Evolutionary conservation across 2,329 filamentous ascomycete genomes (phyloP), one percentile per base, ranked within the genome.

Genomic region (Cucurbitaria berberidis): DNA sequence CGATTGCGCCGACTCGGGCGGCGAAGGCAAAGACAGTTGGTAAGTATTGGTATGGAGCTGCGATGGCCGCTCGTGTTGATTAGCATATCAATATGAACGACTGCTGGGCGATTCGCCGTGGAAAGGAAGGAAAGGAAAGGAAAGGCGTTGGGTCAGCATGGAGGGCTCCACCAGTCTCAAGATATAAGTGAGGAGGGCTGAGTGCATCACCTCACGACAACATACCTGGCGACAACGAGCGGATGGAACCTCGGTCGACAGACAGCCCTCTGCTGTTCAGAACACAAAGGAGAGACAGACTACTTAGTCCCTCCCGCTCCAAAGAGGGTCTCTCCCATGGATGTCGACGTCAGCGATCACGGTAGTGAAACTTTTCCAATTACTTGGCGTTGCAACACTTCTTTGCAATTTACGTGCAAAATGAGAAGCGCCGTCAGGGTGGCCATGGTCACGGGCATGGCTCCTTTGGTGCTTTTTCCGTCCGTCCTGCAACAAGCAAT

Each of bases 271-370:
- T 45, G 38, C 32, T 44, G n/a, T 53, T 42, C 38, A 24, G 47
- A 42, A 27, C 40, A 42, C 22, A 24, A 42, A 26, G 39, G 30
- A 15, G n/a, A n/a, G n/a, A n/a, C n/a, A n/a, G n/a, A n/a, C n/a
- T n/a, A n/a, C n/a, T n/a, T n/a, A n/a, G n/a, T n/a, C n/a, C n/a
- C n/a, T n/a, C n/a, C n/a, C 27, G 44, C 44, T 48, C n/a, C 45
- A 54, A 48, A 50, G 27, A 45, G 53, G 34, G 45, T 45, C 38
- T 45, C 39, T 19, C 27, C 30, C 35, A 21, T 49, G 45, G 26
- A n/a, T n/a, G 41, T 57, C 59, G 60, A 63, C 57, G 60, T 63
- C 60, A 63, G 46, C 41, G 39, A 22, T n/a, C n/a, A n/a, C n/a
- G n/a, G 45, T 27, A 19, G 41, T 18, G 39, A n/a, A 42, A 44